These are phyloP conservation scores for Leccinellum luteum DNA, from an alignment of 768 basidiomycete species.

Conservation along the genomic window DNA sequence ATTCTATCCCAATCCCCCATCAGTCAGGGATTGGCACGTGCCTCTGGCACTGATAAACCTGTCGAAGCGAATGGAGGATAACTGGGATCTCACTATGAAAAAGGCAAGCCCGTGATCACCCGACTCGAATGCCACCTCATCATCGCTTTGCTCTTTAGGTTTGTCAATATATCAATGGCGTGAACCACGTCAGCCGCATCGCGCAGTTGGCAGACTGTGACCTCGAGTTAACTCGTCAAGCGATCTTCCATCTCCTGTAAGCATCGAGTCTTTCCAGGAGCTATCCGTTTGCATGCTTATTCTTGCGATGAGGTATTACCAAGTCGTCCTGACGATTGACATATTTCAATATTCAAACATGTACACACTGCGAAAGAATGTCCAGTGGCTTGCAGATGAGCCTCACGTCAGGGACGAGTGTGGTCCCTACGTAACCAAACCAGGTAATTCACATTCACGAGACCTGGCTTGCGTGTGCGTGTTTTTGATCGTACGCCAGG, in stretches of 20 bases:
- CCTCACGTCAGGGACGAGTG: constrained; percentile 86
- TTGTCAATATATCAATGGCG: constrained; percentile 81
- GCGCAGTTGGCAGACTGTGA: constrained; percentile 91
- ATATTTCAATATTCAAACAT: constrained; percentile 98
- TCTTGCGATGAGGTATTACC: constrained; percentile 71
- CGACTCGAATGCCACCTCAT: neutral
- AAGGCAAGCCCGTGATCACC: constrained; percentile 51
- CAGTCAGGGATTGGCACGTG: constrained; percentile 93
- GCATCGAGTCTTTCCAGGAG: constrained; percentile 21
- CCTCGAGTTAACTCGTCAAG: constrained; percentile 73
- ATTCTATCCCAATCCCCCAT: constrained; percentile 91
- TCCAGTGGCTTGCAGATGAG: constrained; percentile 87
- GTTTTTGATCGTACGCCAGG: constrained; percentile 35
- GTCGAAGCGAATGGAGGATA: constrained; percentile 75
- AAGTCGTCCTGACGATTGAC: constrained; percentile 94
- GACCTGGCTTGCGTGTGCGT: neutral
- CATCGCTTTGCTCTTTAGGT: constrained; percentile 40
- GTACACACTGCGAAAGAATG: constrained; percentile 86
- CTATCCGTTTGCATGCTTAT: constrained; percentile 2
- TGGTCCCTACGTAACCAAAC: constrained; percentile 84
- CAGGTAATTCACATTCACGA: constrained; percentile 40
- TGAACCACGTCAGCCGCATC: constrained; percentile 87
- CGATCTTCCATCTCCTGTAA: constrained; percentile 90
- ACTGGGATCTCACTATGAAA: constrained; percentile 94
- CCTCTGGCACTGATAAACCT: constrained; percentile 88